Evolutionary conservation across 2,329 filamentous ascomycete species (phyloP).

Genomic region (Dothideomycetidae sp.): DNA sequence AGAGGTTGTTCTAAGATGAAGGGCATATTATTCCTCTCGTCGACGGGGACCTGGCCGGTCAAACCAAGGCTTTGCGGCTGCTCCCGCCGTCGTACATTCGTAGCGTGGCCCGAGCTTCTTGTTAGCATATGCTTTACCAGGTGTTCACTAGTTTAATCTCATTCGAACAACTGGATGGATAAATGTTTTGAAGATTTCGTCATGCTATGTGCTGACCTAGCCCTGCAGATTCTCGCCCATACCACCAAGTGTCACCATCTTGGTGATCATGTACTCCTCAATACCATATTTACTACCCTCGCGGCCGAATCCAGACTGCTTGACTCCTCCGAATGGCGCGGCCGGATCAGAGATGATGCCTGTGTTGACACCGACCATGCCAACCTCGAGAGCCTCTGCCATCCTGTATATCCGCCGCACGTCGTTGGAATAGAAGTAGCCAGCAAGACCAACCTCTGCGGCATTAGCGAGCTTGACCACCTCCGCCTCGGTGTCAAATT

Average conservation of each 20-base stretch:
- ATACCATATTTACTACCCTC: slow-evolving; percentile 38
- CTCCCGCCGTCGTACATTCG: too few species aligned
- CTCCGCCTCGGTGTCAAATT: slow-evolving; percentile 77
- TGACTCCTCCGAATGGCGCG: slow-evolving; percentile 34
- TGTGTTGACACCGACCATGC: slow-evolving; percentile 60
- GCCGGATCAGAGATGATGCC: slow-evolving; percentile 36
- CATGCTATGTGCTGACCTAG: background rate
- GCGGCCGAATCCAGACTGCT: slow-evolving; percentile 36
- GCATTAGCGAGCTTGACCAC: slow-evolving; percentile 72
- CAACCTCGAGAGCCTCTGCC: slow-evolving; percentile 58
- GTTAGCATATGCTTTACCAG: too few species aligned
- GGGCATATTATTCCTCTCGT: too few species aligned
- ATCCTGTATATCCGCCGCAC: slow-evolving; percentile 45
- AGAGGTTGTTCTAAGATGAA: too few species aligned
- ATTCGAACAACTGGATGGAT: too few species aligned
- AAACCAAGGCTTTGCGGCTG: too few species aligned
- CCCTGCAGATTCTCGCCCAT: slow-evolving; percentile 45
- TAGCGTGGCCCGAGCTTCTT: too few species aligned
- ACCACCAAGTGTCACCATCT: slow-evolving; percentile 43
- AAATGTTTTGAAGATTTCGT: too few species aligned
- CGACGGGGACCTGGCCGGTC: too few species aligned
- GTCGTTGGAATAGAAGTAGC: slow-evolving; percentile 73
- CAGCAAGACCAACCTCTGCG: slow-evolving; percentile 75
- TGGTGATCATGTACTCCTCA: slow-evolving; percentile 34
- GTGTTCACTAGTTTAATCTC: too few species aligned